These are phyloP conservation scores for Rhizopogon roseolus DNA, from an alignment of 768 basidiomycete genomes.

Conservation along the genomic window DNA sequence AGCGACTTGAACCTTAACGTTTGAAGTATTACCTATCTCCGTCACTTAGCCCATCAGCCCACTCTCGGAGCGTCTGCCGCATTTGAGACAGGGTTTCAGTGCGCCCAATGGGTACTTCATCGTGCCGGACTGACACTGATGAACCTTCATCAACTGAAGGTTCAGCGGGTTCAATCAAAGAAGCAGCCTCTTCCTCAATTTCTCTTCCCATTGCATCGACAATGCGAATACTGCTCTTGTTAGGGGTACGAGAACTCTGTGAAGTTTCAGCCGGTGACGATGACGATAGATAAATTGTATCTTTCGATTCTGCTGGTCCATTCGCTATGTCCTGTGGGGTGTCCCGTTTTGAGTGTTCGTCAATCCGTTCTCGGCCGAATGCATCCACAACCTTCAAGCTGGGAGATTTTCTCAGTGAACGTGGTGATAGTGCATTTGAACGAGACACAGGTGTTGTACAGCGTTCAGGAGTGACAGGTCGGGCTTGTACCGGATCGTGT, in stretches of 20 bases:
- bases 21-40: conserved; percentile 48
- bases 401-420: conserved; percentile 41
- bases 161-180: conserved; percentile 12
- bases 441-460: conserved; percentile 20
- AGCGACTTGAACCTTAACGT: background rate
- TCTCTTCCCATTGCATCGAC: conserved; percentile 70
- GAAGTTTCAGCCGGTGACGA: conserved; percentile 9
- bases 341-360: conserved; percentile 7
- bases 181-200: conserved; percentile 31
- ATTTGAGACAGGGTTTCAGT: conserved; percentile 54
- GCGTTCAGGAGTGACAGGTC: conserved; percentile 18
- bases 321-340: conserved; percentile 1
- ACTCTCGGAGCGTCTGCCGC: conserved; percentile 50
- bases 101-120: conserved; percentile 26
- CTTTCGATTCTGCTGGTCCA: conserved; percentile 14
- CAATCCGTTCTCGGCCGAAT: conserved; percentile 49
- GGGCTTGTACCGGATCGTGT: background rate
- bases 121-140: conserved; percentile 17
- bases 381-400: conserved; percentile 67
- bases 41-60: conserved; percentile 52
- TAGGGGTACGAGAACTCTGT: conserved; percentile 19
- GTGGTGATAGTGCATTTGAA: conserved; percentile 21
- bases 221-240: conserved; percentile 46
- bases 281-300: conserved; percentile 6
- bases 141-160: conserved; percentile 14